phyloP scores from a whole-genome alignment of 306 rosid species.

The Mimosa pudica region DNA sequence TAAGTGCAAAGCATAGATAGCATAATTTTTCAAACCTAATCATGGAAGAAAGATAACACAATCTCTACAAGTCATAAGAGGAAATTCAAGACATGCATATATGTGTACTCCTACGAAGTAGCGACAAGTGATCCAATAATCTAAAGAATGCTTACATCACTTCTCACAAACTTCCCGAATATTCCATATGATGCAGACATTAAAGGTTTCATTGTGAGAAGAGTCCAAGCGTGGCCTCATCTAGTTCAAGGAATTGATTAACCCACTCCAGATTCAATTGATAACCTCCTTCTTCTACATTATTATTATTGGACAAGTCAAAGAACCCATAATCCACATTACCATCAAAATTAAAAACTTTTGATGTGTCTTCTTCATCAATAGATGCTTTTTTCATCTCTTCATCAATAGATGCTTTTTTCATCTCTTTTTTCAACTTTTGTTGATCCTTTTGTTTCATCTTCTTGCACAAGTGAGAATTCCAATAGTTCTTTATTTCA shows the following conservation, averaged over 20 bases:
- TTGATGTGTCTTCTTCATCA: slow-evolving; percentile 47
- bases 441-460: slow-evolving; percentile 31
- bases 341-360: slow-evolving; percentile 43
- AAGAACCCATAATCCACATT: slow-evolving; percentile 33
- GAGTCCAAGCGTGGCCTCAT: neutral
- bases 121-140: slow-evolving; percentile 4
- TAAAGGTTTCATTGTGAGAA: neutral
- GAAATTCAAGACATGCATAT: neutral
- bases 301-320: slow-evolving; percentile 3
- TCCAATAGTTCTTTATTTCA: slow-evolving; percentile 10
- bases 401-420: slow-evolving; percentile 29
- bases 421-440: too few relatives aligned
- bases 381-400: neutral
- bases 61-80: neutral
- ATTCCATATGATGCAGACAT: neutral
- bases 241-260: slow-evolving; percentile 45
- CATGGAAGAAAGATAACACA: neutral
- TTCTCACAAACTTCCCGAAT: neutral
- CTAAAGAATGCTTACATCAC: neutral
- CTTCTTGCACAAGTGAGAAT: slow-evolving; percentile 12
- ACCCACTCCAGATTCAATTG: slow-evolving; percentile 59
- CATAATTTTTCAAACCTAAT: neutral
- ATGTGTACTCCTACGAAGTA: too few relatives aligned
- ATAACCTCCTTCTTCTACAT: slow-evolving; percentile 30
- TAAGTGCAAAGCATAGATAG: neutral